These are phyloP conservation scores for Colletotrichum tamarilloi DNA, from an alignment of 2,329 filamentous ascomycete species.

Conservation along the genomic window DNA sequence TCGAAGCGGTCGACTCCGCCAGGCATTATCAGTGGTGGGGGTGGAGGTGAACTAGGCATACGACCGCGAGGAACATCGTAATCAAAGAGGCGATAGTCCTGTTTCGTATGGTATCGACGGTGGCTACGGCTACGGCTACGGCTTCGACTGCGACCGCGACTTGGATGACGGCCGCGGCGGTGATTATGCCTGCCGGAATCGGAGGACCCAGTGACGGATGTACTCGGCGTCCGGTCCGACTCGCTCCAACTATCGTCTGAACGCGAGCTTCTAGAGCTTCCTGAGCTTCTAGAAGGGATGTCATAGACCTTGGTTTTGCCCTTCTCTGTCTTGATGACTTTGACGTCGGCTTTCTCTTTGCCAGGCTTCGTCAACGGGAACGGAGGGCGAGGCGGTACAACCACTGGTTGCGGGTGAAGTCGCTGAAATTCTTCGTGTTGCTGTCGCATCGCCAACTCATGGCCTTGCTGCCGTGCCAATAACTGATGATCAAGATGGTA, in stretches of 20 bases:
- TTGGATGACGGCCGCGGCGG: background rate
- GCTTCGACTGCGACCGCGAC: conserved; percentile 12
- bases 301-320: conserved; percentile 21
- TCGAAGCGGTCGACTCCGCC: background rate
- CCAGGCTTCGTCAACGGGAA: background rate
- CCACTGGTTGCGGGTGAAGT: background rate
- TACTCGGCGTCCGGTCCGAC: conserved; percentile 34
- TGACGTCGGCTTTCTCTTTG: conserved; percentile 5
- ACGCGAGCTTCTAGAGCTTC: conserved; percentile 31
- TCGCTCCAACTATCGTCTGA: conserved; percentile 14
- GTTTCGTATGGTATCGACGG: conserved; percentile 28
- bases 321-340: conserved; percentile 24
- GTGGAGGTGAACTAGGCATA: background rate
- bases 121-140: conserved; percentile 32
- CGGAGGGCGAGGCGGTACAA: background rate
- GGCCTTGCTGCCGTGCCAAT: background rate
- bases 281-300: conserved; percentile 30
- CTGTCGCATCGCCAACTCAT: background rate
- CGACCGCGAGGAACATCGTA: background rate
- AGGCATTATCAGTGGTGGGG: background rate
- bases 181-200: conserved; percentile 20
- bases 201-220: conserved; percentile 36
- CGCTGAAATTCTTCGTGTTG: conserved; percentile 6
- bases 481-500: conserved; percentile 14
- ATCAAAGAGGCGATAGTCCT: conserved; percentile 19